Evolutionary conservation across 2,329 filamentous ascomycete species (phyloP).

Genomic region (Stenocarpella maydis): DNA sequence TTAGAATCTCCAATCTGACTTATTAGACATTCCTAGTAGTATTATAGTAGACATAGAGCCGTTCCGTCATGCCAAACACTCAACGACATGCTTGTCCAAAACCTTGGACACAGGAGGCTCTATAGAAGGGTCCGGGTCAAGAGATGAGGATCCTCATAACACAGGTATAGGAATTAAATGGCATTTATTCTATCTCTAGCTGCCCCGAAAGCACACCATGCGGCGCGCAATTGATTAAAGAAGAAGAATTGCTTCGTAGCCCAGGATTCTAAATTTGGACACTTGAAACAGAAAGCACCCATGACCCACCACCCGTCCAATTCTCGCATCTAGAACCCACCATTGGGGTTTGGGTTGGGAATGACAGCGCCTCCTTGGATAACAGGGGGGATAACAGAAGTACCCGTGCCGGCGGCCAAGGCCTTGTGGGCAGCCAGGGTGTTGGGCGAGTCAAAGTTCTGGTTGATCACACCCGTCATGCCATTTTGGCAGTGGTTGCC

Average conservation of each 20-base stretch:
- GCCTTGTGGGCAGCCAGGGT: slow-evolving; percentile 49
- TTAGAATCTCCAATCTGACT: no score
- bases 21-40: no score
- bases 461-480: slow-evolving; percentile 61
- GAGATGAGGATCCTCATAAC: not conserved
- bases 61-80: no score
- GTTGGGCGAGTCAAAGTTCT: slow-evolving; percentile 50
- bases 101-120: no score
- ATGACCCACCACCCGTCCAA: not conserved
- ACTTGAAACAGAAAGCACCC: not conserved
- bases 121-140: not conserved
- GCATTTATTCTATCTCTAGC: not conserved
- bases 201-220: not conserved
- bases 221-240: not conserved
- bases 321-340: slow-evolving; percentile 46
- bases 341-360: slow-evolving; percentile 52
- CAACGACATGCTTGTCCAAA: no score
- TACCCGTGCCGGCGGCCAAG: slow-evolving; percentile 45
- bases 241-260: not conserved
- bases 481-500: slow-evolving; percentile 57
- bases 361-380: slow-evolving; percentile 49
- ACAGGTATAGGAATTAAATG: not conserved
- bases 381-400: slow-evolving; percentile 44
- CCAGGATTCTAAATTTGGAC: not conserved
- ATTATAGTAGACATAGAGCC: no score